These are phyloP conservation scores for Pulveroboletus sp. DNA, from an alignment of 768 basidiomycete species.

Conservation along the genomic window DNA sequence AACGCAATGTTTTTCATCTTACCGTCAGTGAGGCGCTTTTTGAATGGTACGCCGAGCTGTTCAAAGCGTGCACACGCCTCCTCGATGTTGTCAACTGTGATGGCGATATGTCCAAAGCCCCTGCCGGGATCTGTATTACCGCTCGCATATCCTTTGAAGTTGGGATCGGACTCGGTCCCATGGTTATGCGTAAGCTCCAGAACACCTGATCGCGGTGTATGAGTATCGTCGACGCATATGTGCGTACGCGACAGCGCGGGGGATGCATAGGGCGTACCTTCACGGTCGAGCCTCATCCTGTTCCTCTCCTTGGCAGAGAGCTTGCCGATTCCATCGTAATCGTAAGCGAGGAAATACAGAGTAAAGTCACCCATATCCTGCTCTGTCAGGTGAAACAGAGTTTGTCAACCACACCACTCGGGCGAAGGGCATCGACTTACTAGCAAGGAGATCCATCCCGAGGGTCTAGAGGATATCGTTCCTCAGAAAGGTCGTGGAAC, in stretches of 20 bases:
- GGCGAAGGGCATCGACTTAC: conserved; percentile 27
- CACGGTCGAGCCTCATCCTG: conserved; percentile 48
- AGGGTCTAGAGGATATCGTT: conserved; percentile 36
- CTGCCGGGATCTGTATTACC: conserved; percentile 82
- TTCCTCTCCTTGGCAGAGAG: conserved; percentile 51
- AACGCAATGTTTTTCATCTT: conserved; percentile 85
- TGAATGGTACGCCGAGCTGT: conserved; percentile 72
- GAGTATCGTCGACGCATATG: not conserved
- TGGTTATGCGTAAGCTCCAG: conserved; percentile 88
- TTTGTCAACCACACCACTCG: not conserved
- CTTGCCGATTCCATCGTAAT: conserved; percentile 46
- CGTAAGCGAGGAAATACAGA: conserved; percentile 84
- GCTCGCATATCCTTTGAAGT: conserved; percentile 76
- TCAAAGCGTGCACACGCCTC: conserved; percentile 83
- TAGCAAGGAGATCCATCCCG: conserved; percentile 72
- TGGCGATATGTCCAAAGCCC: conserved; percentile 84
- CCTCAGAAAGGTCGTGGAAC: not conserved
- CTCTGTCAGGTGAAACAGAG: conserved; percentile 34
- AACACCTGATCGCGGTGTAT: conserved; percentile 43
- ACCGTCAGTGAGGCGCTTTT: conserved; percentile 83
- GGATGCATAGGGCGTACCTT: conserved; percentile 45
- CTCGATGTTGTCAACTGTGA: conserved; percentile 79
- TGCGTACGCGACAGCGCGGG: not conserved
- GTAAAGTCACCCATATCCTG: conserved; percentile 58
- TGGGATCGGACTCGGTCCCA: conserved; percentile 76